Percentiles rank a stretch among this genome's conserved stretches.
Conservation (phyloP, 805 yeast species). For the Myxozyma vanderwaltii region DNA sequence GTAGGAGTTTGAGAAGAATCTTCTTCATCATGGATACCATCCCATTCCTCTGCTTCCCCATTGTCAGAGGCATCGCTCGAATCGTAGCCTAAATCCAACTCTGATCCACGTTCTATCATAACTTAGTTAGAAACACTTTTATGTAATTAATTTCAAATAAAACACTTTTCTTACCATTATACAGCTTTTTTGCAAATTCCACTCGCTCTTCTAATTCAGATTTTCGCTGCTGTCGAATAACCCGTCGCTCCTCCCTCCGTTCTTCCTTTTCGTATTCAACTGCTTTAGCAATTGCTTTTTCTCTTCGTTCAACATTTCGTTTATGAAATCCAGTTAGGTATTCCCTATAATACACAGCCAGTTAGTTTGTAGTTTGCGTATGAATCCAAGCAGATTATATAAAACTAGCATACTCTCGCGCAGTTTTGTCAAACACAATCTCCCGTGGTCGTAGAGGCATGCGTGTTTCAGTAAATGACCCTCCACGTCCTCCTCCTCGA, state of each 20-base stretch:
- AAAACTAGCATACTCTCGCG: slow-evolving; percentile 52
- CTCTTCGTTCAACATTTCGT: slow-evolving; percentile 84
- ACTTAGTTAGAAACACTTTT: background rate
- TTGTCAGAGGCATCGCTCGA: slow-evolving; percentile 5
- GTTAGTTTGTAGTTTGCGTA: background rate
- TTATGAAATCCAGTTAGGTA: slow-evolving; percentile 95
- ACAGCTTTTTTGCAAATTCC: slow-evolving; percentile 52
- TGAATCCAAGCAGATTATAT: background rate
- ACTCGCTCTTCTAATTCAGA: slow-evolving; percentile 65
- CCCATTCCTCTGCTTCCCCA: slow-evolving; percentile 25
- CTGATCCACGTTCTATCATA: background rate
- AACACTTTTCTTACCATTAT: slow-evolving; percentile 25
- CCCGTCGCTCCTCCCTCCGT: slow-evolving; percentile 71
- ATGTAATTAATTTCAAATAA: too few relatives aligned
- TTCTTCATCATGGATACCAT: slow-evolving; percentile 17
- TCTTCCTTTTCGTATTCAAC: slow-evolving; percentile 77
- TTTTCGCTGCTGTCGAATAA: slow-evolving; percentile 68
- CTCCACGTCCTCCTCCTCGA: slow-evolving; percentile 2
- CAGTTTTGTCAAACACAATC: slow-evolving; percentile 77
- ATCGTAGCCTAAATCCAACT: slow-evolving; percentile 1
- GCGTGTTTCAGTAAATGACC: slow-evolving; percentile 1
- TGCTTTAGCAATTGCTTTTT: slow-evolving; percentile 74
- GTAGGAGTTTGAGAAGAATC: background rate
- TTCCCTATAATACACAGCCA: slow-evolving; percentile 47
- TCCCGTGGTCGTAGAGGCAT: slow-evolving; percentile 45